Evolutionary conservation across 2,329 filamentous ascomycete genomes (phyloP), one percentile per base, ranked within the genome.

Genomic region (Sporothrix globosa): DNA sequence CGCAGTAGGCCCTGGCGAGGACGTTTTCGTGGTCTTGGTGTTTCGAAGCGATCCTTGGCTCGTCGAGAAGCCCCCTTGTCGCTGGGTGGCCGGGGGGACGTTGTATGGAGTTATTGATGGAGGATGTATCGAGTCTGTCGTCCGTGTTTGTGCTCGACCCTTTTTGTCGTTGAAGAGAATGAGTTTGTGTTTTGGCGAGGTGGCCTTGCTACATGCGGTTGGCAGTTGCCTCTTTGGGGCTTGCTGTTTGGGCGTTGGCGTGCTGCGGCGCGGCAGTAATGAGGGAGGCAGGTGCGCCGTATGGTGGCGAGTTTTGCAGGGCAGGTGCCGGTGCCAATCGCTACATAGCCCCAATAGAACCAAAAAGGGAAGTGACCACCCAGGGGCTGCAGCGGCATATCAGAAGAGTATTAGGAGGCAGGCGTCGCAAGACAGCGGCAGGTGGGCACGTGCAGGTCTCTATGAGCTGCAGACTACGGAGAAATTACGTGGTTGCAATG

Each of bases 21-120:
- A 44, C 24, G 60, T 65, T 27, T 44, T 30, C 24, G 41, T 50
- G 61, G 19, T 67, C 21, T n/a, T 58, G 66, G 30, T 61, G 67
- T 69, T 69, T 69, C 56, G 67, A 69, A 60, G 54, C 39, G 5
- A 56, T 69, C n/a, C 67, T 69, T 69, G 67, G 67, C 67, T 63
- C n/a, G 56, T 46, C 56, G 44, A 60, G 67, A 44, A 60, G 41
- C 41, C 41, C 67, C 53, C 50, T 44, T 46, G 27, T 53, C 39
- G 34, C 9, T 68, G 52, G n/a, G 50, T 54, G 44, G 48, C 44
- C 44, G 44, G 44, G 61, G 60, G 17, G 30, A 44, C 39, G 58
- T 63, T 21, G 58, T 44, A 44, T 63, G 39, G 56, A 19, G 19
- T 34, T 60, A 39, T 21, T 19, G 39, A 41, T 58, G 54, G 54